Conservation (phyloP, 1,284 basidiomycete species). For the Earliella scabrosa region DNA sequence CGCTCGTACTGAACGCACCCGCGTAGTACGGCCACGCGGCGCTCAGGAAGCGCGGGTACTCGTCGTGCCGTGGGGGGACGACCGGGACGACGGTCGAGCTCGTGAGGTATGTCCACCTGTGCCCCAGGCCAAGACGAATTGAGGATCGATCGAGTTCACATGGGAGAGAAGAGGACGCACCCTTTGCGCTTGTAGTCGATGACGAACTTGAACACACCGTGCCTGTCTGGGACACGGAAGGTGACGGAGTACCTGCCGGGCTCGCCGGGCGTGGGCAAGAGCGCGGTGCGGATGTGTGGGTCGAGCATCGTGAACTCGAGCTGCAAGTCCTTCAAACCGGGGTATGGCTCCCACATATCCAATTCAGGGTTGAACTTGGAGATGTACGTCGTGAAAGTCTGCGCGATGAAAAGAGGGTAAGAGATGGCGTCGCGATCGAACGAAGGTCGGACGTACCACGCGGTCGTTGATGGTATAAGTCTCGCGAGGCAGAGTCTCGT, state of each 20-base stretch:
- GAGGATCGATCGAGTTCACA: no score
- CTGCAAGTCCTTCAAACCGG: conserved; percentile 78
- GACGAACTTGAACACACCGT: conserved; percentile 97
- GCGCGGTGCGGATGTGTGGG: conserved; percentile 83
- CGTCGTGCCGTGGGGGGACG: conserved; percentile 93
- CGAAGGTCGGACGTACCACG: conserved; percentile 56
- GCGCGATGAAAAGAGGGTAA: no score
- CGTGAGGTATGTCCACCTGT: conserved; percentile 74
- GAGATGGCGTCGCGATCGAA: no score
- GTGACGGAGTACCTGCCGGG: conserved; percentile 76
- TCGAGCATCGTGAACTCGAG: conserved; percentile 99
- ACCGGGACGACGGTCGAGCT: conserved; percentile 83
- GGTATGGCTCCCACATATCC: conserved; percentile 74
- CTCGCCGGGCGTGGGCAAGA: conserved; percentile 55
- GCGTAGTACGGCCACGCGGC: conserved; percentile 96
- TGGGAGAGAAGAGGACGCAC: conserved; percentile 51
- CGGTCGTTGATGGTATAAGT: conserved; percentile 90
- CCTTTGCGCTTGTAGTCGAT: conserved; percentile 90
- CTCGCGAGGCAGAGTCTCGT: conserved; percentile 59
- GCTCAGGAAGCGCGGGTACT: conserved; percentile 91
- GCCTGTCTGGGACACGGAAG: conserved; percentile 91
- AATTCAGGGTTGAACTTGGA: conserved; percentile 63
- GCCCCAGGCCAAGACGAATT: background rate
- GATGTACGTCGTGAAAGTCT: conserved; percentile 80
- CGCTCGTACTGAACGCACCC: conserved; percentile 86